phyloP scores from a whole-genome alignment of 768 basidiomycete species.

The Rhizopogon salebrosus region DNA sequence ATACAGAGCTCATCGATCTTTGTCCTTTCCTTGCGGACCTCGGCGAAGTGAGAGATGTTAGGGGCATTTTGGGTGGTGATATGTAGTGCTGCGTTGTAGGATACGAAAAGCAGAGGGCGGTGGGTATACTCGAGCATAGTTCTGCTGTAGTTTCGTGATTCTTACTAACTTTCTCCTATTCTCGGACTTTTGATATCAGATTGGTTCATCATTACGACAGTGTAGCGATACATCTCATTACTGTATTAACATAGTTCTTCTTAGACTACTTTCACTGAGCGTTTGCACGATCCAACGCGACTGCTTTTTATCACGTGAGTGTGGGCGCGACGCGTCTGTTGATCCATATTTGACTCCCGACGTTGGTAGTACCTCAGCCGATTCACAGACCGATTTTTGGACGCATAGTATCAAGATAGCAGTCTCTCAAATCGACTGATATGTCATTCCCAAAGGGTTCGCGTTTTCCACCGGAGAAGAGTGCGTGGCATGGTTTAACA shows the following conservation, averaged over 20 bases:
- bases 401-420: not conserved
- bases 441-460: slow-evolving; percentile 44
- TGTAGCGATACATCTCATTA: not conserved
- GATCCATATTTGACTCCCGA: slow-evolving; percentile 11
- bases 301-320: slow-evolving; percentile 22
- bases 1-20: slow-evolving; percentile 67
- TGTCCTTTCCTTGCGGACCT: slow-evolving; percentile 70
- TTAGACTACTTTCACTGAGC: too few species aligned
- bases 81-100: not conserved
- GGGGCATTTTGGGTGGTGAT: slow-evolving; percentile 47
- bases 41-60: slow-evolving; percentile 55
- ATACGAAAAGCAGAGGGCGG: too few species aligned
- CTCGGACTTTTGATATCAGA: too few species aligned
- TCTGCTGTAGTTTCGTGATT: too few species aligned
- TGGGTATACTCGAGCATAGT: too few species aligned
- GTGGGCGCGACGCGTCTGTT: slow-evolving; percentile 17
- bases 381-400: not conserved
- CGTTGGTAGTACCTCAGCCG: not conserved
- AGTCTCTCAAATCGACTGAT: not conserved
- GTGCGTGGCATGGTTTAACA: slow-evolving; percentile 17
- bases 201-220: too few species aligned
- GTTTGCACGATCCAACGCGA: not conserved
- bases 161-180: too few species aligned
- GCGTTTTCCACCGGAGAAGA: slow-evolving; percentile 38
- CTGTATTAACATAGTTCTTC: too few species aligned